These are phyloP conservation scores for Vicia faba DNA, from an alignment of 306 rosid species.

Conservation along the genomic window DNA sequence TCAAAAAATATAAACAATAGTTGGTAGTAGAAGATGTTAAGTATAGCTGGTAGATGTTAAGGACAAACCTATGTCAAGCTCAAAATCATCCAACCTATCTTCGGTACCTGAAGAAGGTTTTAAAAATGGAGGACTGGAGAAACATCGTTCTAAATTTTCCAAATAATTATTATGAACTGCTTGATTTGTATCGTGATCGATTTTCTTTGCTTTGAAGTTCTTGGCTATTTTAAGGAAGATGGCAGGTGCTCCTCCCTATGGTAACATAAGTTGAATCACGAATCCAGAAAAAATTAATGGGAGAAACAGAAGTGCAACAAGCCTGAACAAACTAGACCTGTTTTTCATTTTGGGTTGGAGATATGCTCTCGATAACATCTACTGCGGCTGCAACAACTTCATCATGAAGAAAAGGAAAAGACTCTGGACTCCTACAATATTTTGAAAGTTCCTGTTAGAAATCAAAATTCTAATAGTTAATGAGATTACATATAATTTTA, in stretches of 20 bases:
- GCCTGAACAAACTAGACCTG: conserved; percentile 54
- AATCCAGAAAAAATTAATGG: conserved; percentile 12
- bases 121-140: conserved; percentile 82
- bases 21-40: conserved; percentile 14
- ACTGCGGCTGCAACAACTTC: conserved; percentile 70
- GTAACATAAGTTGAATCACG: conserved; percentile 45
- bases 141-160: conserved; percentile 60
- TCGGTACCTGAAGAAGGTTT: conserved; percentile 52
- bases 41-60: conserved; percentile 17
- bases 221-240: conserved; percentile 50
- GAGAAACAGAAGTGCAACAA: conserved; percentile 36
- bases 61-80: conserved; percentile 70
- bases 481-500: conserved; percentile 16
- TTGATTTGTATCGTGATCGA: conserved; percentile 40
- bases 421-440: conserved; percentile 64
- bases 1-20: conserved; percentile 37
- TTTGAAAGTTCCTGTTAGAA: conserved; percentile 16
- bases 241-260: conserved; percentile 51
- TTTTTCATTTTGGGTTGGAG: conserved; percentile 52
- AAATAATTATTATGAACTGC: conserved; percentile 34
- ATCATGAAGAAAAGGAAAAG: conserved; percentile 75
- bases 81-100: conserved; percentile 46
- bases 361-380: conserved; percentile 48
- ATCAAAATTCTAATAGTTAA: conserved; percentile 24
- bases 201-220: conserved; percentile 48